These are phyloP conservation scores for Cercospora citrullina DNA, from an alignment of 2,329 filamentous ascomycete genomes.

Conservation along the genomic window DNA sequence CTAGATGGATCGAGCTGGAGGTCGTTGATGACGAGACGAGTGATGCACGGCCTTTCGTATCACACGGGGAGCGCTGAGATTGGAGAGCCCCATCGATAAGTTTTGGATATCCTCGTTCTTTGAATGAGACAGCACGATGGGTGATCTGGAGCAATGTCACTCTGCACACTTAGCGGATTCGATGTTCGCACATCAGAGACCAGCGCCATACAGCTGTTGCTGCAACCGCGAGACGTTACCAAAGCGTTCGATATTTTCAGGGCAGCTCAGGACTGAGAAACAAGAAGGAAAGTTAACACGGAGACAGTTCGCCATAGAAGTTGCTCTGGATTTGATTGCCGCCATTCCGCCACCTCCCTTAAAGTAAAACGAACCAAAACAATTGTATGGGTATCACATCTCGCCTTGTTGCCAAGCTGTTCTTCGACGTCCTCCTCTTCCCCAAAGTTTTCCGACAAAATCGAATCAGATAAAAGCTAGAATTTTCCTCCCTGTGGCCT, in stretches of 20 bases:
- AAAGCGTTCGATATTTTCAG: background rate
- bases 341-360: background rate
- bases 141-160: no score
- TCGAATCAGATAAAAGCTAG: background rate
- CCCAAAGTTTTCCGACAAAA: background rate
- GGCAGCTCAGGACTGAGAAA: background rate
- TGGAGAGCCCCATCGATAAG: no score
- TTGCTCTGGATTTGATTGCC: background rate
- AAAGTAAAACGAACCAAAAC: background rate
- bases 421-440: background rate
- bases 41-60: no score
- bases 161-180: no score
- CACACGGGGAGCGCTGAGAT: no score
- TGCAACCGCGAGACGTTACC: background rate
- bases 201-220: background rate
- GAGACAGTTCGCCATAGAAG: background rate
- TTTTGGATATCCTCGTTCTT: no score
- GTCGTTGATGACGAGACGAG: no score
- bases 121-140: no score
- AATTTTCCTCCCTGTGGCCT: background rate
- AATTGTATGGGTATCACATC: slow-evolving; percentile 1
- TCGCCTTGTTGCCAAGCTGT: background rate
- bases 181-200: no score
- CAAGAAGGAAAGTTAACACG: background rate
- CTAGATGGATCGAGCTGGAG: background rate